A percentile compares a stretch with the other conserved stretches of the same genome.
phyloP scores from a whole-genome alignment of 2,329 filamentous ascomycete genomes.

The Nothophoma quercina region DNA sequence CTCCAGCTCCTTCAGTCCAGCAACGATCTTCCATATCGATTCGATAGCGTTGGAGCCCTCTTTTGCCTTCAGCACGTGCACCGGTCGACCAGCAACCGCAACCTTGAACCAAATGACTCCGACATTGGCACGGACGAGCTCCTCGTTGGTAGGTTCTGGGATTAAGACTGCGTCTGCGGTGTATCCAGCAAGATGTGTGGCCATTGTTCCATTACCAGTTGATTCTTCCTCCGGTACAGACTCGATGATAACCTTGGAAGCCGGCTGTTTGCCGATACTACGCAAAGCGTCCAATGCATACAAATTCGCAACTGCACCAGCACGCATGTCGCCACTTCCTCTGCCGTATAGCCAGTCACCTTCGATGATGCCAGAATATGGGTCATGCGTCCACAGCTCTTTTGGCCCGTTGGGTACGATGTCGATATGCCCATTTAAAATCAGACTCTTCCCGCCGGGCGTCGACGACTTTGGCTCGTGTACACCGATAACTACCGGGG shows the following conservation, averaged over 20 bases:
- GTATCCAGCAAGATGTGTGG: slow-evolving; percentile 27
- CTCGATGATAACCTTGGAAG: slow-evolving; percentile 28
- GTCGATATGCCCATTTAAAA: slow-evolving; percentile 31
- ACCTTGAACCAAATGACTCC: slow-evolving; percentile 34
- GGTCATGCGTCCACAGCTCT: slow-evolving; percentile 29
- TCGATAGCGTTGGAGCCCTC: slow-evolving; percentile 29
- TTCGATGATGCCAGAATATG: slow-evolving; percentile 28
- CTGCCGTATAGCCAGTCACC: slow-evolving; percentile 32
- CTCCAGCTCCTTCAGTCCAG: slow-evolving; percentile 25
- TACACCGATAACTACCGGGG: slow-evolving; percentile 21
- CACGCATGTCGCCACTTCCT: slow-evolving; percentile 28
- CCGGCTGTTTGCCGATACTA: slow-evolving; percentile 29
- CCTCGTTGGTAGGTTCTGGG: slow-evolving; percentile 28
- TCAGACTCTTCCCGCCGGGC: slow-evolving; percentile 26
- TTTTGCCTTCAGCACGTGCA: slow-evolving; percentile 27
- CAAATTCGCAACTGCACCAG: slow-evolving; percentile 26
- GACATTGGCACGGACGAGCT: slow-evolving; percentile 30
- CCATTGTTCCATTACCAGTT: slow-evolving; percentile 31
- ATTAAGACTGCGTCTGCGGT: slow-evolving; percentile 28
- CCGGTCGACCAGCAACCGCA: slow-evolving; percentile 25
- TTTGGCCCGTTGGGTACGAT: slow-evolving; percentile 28
- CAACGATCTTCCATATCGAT: slow-evolving; percentile 24
- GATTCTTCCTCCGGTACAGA: slow-evolving; percentile 32
- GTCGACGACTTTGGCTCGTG: slow-evolving; percentile 14
- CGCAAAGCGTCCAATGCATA: slow-evolving; percentile 30